A percentile compares a stretch with the other conserved stretches of the same genome.
phyloP scores from a whole-genome alignment of 805 yeast genomes.

The Scheffersomyces amazonensis region DNA sequence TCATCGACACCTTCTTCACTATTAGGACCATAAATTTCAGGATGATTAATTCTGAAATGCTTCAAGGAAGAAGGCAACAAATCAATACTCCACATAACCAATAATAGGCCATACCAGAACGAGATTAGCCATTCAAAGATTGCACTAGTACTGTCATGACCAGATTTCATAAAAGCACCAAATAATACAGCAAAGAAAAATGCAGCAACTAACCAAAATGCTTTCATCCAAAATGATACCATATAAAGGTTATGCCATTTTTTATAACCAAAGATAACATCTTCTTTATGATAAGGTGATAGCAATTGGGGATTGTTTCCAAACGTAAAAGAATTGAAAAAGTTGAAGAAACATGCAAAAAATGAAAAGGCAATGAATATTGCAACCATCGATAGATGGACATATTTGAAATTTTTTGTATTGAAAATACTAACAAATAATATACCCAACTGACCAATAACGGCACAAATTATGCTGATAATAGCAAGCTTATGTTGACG shows the following conservation, averaged over 20 bases:
- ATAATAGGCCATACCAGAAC: constrained; percentile 77
- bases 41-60: constrained; percentile 15
- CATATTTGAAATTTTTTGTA: constrained; percentile 53
- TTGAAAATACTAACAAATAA: constrained; percentile 72
- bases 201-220: constrained; percentile 65
- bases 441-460: constrained; percentile 69
- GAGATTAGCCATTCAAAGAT: constrained; percentile 83
- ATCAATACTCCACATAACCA: constrained; percentile 64
- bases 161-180: constrained; percentile 40
- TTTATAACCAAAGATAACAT: constrained; percentile 35
- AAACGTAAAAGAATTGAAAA: constrained; percentile 35
- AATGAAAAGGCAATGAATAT: constrained; percentile 70
- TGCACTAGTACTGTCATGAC: constrained; percentile 49
- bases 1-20: constrained; percentile 5
- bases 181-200: constrained; percentile 67
- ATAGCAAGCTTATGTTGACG: constrained; percentile 45
- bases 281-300: constrained; percentile 35
- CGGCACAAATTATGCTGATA: constrained; percentile 40
- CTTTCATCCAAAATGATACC: constrained; percentile 52
- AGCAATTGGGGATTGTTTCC: constrained; percentile 35
- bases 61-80: constrained; percentile 58
- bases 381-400: constrained; percentile 68
- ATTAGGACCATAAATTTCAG: neutral
- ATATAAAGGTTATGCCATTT: constrained; percentile 40
- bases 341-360: constrained; percentile 40